These are phyloP conservation scores for Penicillium oxalicum DNA, from an alignment of 2,329 filamentous ascomycete genomes.

Conservation along the genomic window DNA sequence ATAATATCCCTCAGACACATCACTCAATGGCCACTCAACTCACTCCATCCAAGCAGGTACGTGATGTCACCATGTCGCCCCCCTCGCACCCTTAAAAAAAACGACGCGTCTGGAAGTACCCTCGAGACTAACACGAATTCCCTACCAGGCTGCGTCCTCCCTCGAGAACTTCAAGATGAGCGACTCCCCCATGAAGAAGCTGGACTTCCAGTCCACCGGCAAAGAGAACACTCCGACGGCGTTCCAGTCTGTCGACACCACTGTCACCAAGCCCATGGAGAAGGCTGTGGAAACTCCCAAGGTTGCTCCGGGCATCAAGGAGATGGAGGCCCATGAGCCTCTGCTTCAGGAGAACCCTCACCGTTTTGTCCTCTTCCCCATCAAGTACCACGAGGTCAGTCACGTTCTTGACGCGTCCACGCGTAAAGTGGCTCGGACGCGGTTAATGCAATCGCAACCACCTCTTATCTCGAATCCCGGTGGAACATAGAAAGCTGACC, in stretches of 20 bases:
- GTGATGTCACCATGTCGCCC: slow-evolving; percentile 39
- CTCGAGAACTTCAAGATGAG: slow-evolving; percentile 83
- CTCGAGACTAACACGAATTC: slow-evolving; percentile 35
- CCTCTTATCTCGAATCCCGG: no score
- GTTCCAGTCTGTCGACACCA: slow-evolving; percentile 46
- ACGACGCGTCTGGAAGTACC: slow-evolving; percentile 28
- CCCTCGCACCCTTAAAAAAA: slow-evolving; percentile 9
- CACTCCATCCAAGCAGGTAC: slow-evolving; percentile 67
- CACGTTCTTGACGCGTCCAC: slow-evolving; percentile 50
- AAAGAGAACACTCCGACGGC: slow-evolving; percentile 72
- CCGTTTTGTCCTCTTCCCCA: slow-evolving; percentile 95
- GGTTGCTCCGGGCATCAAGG: slow-evolving; percentile 52
- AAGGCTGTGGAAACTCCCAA: slow-evolving; percentile 36
- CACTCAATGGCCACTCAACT: slow-evolving; percentile 67
- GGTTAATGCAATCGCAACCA: slow-evolving; percentile 4
- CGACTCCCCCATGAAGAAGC: slow-evolving; percentile 85
- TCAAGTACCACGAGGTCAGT: slow-evolving; percentile 98
- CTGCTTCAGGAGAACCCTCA: slow-evolving; percentile 91
- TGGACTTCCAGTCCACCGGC: slow-evolving; percentile 65
- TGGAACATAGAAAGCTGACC: slow-evolving; percentile 6
- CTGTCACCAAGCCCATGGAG: slow-evolving; percentile 52
- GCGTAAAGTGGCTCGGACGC: slow-evolving; percentile 58
- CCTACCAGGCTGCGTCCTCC: slow-evolving; percentile 68
- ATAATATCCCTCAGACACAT: slow-evolving; percentile 19
- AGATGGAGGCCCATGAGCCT: slow-evolving; percentile 76